Evolutionary conservation across 2,329 filamentous ascomycete genomes (phyloP).

Genomic region (Sporothrix protearum): DNA sequence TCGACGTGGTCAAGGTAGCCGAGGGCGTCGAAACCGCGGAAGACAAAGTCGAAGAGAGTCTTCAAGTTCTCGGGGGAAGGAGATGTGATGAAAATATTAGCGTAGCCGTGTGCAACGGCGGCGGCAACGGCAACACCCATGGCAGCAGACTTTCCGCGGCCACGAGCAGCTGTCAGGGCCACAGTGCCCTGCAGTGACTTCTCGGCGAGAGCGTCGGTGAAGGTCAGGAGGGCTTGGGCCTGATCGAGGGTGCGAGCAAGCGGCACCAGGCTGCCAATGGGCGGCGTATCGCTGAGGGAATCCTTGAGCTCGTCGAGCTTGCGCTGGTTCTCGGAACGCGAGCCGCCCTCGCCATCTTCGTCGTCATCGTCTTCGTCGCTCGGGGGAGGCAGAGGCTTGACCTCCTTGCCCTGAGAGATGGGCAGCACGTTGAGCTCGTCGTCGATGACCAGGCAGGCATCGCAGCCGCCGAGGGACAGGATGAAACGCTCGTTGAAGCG

Average conservation of each 20-base stretch:
- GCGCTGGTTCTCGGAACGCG: constrained; percentile 68
- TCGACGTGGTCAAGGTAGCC: constrained; percentile 93
- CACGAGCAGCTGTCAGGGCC: constrained; percentile 86
- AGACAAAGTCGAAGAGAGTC: constrained; percentile 95
- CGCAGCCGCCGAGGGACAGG: constrained; percentile 89
- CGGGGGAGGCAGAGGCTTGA: constrained; percentile 74
- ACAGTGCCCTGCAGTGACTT: constrained; percentile 95
- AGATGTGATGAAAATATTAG: constrained; percentile 98
- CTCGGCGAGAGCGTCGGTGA: constrained; percentile 92
- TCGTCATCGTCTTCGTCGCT: constrained; percentile 65
- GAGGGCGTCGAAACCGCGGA: constrained; percentile 95
- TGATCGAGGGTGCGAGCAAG: constrained; percentile 91
- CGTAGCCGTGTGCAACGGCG: constrained; percentile 92
- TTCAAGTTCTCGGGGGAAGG: constrained; percentile 98
- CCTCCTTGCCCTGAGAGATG: constrained; percentile 90
- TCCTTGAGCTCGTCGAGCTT: constrained; percentile 88
- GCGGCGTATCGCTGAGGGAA: constrained; percentile 76
- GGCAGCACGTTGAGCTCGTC: constrained; percentile 97
- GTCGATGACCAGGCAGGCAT: constrained; percentile 91
- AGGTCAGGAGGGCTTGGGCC: constrained; percentile 92
- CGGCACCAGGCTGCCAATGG: constrained; percentile 77
- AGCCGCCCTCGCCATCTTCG: constrained; percentile 52
- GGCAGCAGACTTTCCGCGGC: constrained; percentile 93
- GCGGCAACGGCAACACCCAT: constrained; percentile 92
- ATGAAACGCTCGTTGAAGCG: constrained; percentile 98